A percentile compares a stretch with the other conserved stretches of the same genome.
phyloP scores from a whole-genome alignment of 441 rosid species.

The Croton laevigatus region DNA sequence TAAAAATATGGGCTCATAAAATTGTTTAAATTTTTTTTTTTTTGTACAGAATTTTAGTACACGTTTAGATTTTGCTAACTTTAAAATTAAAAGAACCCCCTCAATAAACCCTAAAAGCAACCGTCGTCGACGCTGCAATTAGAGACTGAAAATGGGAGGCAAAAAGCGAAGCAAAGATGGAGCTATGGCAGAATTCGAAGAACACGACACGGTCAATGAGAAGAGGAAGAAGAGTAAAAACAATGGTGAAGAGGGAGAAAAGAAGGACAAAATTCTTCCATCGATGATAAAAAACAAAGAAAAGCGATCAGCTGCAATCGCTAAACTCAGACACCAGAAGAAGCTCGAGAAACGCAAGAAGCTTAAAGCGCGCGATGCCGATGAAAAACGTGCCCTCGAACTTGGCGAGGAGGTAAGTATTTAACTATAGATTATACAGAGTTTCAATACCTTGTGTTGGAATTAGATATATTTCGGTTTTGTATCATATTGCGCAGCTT shows the following conservation, averaged over 20 bases:
- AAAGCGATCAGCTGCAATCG: constrained; percentile 70
- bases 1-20: too few relatives aligned
- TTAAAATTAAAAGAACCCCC: too few relatives aligned
- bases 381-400: constrained; percentile 72
- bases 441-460: too few relatives aligned
- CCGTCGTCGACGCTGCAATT: not conserved
- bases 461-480: not conserved
- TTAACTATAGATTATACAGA: not conserved
- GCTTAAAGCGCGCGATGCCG: constrained; percentile 69
- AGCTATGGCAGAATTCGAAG: constrained; percentile 18
- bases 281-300: constrained; percentile 94
- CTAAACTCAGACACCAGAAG: constrained; percentile 76
- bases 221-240: constrained; percentile 6
- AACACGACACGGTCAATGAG: constrained; percentile 13
- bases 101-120: constrained; percentile 17
- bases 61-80: too few relatives aligned
- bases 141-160: constrained; percentile 29
- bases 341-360: constrained; percentile 84
- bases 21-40: too few relatives aligned
- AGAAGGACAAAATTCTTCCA: constrained; percentile 55
- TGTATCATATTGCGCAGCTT: constrained; percentile 43
- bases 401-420: constrained; percentile 90
- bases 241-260: constrained; percentile 22
- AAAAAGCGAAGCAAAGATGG: constrained; percentile 29
- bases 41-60: too few relatives aligned